Conservation (phyloP, 805 yeast genomes). For the Ogataea polymorpha region DNA sequence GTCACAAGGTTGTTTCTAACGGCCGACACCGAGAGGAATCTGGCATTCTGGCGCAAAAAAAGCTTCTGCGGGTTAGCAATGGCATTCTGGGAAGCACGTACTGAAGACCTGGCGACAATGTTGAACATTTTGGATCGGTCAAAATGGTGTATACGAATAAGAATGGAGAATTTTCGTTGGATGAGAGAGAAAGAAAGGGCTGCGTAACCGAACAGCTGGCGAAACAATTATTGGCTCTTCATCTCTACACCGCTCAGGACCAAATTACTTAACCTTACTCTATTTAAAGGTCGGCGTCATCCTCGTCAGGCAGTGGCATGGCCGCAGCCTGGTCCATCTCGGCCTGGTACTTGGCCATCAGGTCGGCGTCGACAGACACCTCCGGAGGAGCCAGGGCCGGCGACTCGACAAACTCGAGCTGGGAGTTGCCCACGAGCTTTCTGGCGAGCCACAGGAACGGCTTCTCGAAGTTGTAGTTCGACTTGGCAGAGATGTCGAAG, state of each 20-base stretch:
- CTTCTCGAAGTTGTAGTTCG: constrained; percentile 99
- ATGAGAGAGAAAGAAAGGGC: constrained; percentile 8
- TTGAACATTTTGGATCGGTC: constrained; percentile 20
- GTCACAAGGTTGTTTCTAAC: constrained; percentile 55
- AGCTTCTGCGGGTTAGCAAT: constrained; percentile 9
- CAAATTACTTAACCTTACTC: neutral
- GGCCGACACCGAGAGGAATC: constrained; percentile 28
- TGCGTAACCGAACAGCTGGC: constrained; percentile 4
- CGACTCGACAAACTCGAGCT: constrained; percentile 96
- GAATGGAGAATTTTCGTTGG: constrained; percentile 13
- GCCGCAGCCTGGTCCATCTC: constrained; percentile 99
- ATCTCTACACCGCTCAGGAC: no score
- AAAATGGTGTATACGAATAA: neutral
- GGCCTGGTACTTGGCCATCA: constrained; percentile 98
- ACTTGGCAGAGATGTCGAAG: constrained; percentile 99
- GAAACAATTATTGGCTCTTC: no score
- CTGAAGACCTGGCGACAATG: constrained; percentile 23
- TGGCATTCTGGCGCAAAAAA: constrained; percentile 18
- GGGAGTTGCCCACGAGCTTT: constrained; percentile 97
- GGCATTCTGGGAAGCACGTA: constrained; percentile 13
- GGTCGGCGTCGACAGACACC: constrained; percentile 92
- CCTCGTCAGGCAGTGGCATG: constrained; percentile 99
- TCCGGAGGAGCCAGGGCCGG: constrained; percentile 99
- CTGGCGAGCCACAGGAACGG: constrained; percentile 99
- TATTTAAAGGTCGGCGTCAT: constrained; percentile 93